A percentile compares a stretch with the other conserved stretches of the same genome.
Evolutionary conservation across 768 basidiomycete genomes (phyloP).

Genomic region (Phanerochaete sordida): DNA sequence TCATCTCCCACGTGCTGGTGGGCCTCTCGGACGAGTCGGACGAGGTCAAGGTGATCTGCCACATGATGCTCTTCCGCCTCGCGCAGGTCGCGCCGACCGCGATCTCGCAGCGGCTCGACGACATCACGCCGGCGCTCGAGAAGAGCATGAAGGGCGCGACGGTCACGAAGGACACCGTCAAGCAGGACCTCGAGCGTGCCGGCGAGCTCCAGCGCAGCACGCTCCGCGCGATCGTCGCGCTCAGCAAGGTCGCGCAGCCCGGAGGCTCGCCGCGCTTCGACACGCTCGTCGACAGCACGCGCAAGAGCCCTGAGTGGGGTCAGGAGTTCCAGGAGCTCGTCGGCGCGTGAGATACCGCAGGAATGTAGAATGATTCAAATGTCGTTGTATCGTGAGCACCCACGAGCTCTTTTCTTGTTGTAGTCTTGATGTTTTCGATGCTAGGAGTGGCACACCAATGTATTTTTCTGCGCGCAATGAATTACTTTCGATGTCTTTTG

Average conservation of each 20-base stretch:
- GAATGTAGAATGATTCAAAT: neutral
- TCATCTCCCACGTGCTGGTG: slow-evolving; percentile 75
- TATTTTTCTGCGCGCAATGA: neutral
- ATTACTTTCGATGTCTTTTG: no score
- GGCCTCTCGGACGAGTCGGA: slow-evolving; percentile 89
- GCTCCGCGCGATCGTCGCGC: slow-evolving; percentile 79
- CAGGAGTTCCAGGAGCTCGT: slow-evolving; percentile 62
- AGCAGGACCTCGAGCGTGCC: slow-evolving; percentile 84
- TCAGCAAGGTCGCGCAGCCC: slow-evolving; percentile 70
- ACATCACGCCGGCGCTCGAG: slow-evolving; percentile 78
- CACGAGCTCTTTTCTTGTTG: neutral
- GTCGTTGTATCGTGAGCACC: neutral
- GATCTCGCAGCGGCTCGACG: slow-evolving; percentile 79
- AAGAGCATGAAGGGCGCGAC: slow-evolving; percentile 87
- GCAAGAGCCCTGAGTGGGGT: slow-evolving; percentile 64
- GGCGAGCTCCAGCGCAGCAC: slow-evolving; percentile 92
- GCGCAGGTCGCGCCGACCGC: slow-evolving; percentile 82
- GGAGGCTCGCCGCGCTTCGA: slow-evolving; percentile 75
- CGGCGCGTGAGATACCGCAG: slow-evolving; percentile 21
- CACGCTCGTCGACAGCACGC: slow-evolving; percentile 69
- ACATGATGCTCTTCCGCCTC: slow-evolving; percentile 92
- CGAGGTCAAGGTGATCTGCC: slow-evolving; percentile 95
- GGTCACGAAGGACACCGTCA: slow-evolving; percentile 93
- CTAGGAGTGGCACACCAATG: neutral
- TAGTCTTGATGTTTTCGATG: neutral